Evolutionary conservation across 805 yeast genomes (phyloP).

Genomic region (Suhomyces sp.): DNA sequence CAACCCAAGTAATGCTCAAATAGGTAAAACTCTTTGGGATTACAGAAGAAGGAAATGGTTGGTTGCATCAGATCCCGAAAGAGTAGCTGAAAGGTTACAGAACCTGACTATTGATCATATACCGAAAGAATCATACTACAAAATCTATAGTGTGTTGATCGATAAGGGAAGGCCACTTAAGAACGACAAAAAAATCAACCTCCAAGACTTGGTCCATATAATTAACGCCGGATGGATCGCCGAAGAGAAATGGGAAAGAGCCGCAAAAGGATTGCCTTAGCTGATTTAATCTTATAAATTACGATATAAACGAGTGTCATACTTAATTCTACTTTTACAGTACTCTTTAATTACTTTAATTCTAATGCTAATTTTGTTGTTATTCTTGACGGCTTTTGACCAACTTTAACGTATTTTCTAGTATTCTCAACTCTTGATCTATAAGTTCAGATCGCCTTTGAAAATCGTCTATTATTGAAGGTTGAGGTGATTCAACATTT

Average conservation of each 20-base stretch:
- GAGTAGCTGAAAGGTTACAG: slow-evolving; percentile 9
- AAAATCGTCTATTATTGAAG: slow-evolving; percentile 6
- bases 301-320: background rate
- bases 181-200: slow-evolving; percentile 58
- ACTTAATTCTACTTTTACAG: background rate
- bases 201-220: slow-evolving; percentile 67
- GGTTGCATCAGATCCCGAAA: slow-evolving; percentile 27
- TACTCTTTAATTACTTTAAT: background rate
- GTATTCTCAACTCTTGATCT: slow-evolving; percentile 68
- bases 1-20: slow-evolving; percentile 11
- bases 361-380: background rate
- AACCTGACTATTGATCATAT: slow-evolving; percentile 29
- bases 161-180: slow-evolving; percentile 66
- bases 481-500: background rate
- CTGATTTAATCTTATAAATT: background rate
- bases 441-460: slow-evolving; percentile 55
- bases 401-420: slow-evolving; percentile 52
- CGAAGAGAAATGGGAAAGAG: slow-evolving; percentile 68
- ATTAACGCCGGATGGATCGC: slow-evolving; percentile 84
- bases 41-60: slow-evolving; percentile 69
- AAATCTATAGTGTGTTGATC: slow-evolving; percentile 67
- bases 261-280: slow-evolving; percentile 38
- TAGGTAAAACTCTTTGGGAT: slow-evolving; percentile 68
- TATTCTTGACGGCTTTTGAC: slow-evolving; percentile 9
- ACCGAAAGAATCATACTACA: slow-evolving; percentile 51